These are phyloP conservation scores for Phytophthora parvispora DNA, from an alignment of 352 stramenopile species.

Conservation along the genomic window DNA sequence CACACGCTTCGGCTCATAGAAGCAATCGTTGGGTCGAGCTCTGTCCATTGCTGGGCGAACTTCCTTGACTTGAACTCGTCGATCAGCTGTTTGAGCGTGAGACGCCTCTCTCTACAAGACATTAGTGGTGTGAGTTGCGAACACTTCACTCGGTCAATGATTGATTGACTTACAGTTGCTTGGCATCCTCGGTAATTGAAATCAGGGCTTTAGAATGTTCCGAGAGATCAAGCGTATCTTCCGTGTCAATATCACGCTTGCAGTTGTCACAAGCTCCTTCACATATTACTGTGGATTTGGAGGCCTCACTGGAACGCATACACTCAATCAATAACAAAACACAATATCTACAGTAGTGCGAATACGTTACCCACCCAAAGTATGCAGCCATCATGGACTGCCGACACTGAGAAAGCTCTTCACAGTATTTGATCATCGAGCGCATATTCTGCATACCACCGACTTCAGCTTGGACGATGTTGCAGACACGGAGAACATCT, in stretches of 20 bases:
- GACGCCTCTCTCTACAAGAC: constrained; percentile 55
- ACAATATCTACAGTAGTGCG: background rate
- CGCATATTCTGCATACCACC: constrained; percentile 74
- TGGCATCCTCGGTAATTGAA: constrained; percentile 53
- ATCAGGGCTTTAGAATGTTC: constrained; percentile 66
- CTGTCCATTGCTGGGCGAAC: constrained; percentile 42
- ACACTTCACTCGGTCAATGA: background rate
- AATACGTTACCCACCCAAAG: constrained; percentile 51
- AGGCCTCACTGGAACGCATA: constrained; percentile 43
- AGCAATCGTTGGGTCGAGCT: constrained; percentile 49
- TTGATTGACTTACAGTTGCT: constrained; percentile 47
- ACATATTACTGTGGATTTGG: constrained; percentile 50
- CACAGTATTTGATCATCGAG: constrained; percentile 75
- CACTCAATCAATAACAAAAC: background rate
- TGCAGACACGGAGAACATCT: constrained; percentile 82
- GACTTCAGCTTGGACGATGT: constrained; percentile 69
- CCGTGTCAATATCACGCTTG: constrained; percentile 32
- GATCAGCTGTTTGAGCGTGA: constrained; percentile 79
- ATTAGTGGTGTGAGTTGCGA: background rate
- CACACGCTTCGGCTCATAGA: constrained; percentile 48
- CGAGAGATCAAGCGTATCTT: constrained; percentile 44
- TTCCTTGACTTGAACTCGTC: constrained; percentile 74
- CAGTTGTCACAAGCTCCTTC: constrained; percentile 61
- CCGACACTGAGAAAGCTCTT: constrained; percentile 45
- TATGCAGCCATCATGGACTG: constrained; percentile 64